These are phyloP conservation scores for Tinospora cordifolia DNA, from an alignment of 164 flowering plant genomes.

Conservation along the genomic window DNA sequence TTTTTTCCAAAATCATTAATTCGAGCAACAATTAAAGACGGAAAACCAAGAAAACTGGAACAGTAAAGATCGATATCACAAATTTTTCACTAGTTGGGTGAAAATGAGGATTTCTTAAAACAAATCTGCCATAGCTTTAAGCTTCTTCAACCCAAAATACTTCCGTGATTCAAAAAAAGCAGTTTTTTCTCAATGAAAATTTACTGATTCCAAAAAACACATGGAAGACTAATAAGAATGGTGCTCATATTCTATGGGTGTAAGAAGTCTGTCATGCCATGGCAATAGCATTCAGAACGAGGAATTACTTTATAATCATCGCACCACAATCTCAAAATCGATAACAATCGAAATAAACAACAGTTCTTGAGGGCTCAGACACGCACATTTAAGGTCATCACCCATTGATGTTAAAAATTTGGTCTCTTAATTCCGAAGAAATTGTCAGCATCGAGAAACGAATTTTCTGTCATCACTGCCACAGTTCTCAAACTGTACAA, in stretches of 20 bases:
- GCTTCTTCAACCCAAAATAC: no score
- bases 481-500: background rate
- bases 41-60: no score
- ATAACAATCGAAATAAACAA: background rate
- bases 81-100: no score
- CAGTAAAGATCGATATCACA: no score
- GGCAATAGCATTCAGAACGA: constrained; percentile 32
- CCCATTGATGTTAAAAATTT: background rate
- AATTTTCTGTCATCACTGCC: constrained; percentile 35
- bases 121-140: no score
- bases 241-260: constrained; percentile 63
- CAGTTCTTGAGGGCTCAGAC: constrained; percentile 38
- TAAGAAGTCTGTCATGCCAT: constrained; percentile 30
- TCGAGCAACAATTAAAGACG: no score
- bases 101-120: no score
- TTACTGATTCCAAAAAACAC: background rate
- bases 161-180: no score
- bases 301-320: constrained; percentile 29
- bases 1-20: no score
- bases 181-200: background rate
- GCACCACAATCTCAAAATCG: constrained; percentile 12
- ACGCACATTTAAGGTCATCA: constrained; percentile 53
- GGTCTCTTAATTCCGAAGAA: background rate
- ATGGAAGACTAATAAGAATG: background rate
- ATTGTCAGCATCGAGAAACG: constrained; percentile 45